Conservation (phyloP, 2,329 filamentous ascomycete species). For the Fusarium tjaetaba region DNA sequence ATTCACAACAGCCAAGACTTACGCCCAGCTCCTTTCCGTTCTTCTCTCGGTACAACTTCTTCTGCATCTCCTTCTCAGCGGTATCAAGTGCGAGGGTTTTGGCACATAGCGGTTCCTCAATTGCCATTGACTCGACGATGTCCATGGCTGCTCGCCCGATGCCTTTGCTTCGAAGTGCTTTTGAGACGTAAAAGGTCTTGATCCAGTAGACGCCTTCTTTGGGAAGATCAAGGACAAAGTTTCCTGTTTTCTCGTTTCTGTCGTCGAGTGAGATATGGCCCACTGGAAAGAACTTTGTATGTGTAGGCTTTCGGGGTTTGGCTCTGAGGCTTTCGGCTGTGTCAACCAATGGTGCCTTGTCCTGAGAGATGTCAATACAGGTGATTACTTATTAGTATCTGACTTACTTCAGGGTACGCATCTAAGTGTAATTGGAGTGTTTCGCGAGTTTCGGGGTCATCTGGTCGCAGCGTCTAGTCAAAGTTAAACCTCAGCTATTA, state of each 20-base stretch:
- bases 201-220: constrained; percentile 42
- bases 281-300: constrained; percentile 26
- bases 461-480: constrained; percentile 19
- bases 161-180: constrained; percentile 39
- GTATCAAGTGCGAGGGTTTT: constrained; percentile 43
- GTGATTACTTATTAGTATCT: accelerated
- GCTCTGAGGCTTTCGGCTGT: constrained; percentile 29
- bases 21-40: constrained; percentile 17
- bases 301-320: constrained; percentile 20
- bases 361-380: not conserved
- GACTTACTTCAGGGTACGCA: constrained; percentile 18
- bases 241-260: constrained; percentile 15
- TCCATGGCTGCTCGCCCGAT: constrained; percentile 46
- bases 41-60: not conserved
- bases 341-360: constrained; percentile 22
- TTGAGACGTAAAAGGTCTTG: constrained; percentile 44
- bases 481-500: not conserved
- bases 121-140: constrained; percentile 41
- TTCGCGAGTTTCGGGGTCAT: not conserved
- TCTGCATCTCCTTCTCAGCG: constrained; percentile 36
- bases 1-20: not conserved
- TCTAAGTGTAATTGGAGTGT: constrained; percentile 26
- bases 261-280: constrained; percentile 43
- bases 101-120: constrained; percentile 38
- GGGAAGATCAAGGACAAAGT: constrained; percentile 33